Base-by-base conservation (phyloP, 768 basidiomycete genomes). In the Suillus ampliporus region DNA sequence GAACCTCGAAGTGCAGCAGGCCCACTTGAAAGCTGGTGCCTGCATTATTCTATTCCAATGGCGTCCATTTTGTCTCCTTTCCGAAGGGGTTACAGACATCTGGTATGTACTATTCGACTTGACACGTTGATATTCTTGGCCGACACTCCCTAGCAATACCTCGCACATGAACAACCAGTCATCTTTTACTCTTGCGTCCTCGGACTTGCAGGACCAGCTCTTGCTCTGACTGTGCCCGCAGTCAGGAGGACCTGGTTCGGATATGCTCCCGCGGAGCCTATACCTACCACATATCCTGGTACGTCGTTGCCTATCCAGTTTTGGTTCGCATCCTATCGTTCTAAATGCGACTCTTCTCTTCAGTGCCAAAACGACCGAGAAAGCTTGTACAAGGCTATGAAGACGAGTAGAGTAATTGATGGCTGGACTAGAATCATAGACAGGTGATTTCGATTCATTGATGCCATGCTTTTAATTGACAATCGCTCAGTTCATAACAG, bases 101-200 rank as follows among this genome's bases (percentile, higher is more conserved):
- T 75, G 50, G 74, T 77, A 40, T 52, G 72, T 65, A 17, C 48
- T 3, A 10, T 1, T 4, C 17, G 19, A 14, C 19, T 19, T 7
- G 9, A 19, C 21, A 14, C 3, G 15, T 21, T n/a, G 37, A n/a
- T 28, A 28, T 17, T 48, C 40, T 61, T 23, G 15, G 17, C 28
- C n/a, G 23, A 11, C 23, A 41, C 21, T 34, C 34, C 31, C 11
- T 57, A 96, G 94, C 92, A 94, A 94, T 86, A 90, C 52, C 86
- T 89, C 68, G 93, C 94, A 41, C 94, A 97, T 78, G 94, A 97
- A 77, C 87, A 85, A 70, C 94, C 94, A 34, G 91, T 94, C 75
- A 86, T 95, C 75, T 95, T 95, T 82, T 97, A 89, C 78, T 94
- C 94, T 13, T 82, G 88, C 72, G 76, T 88, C 53, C 78, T 97